Evolutionary conservation across 139 green algal species (phyloP), one percentile per base, ranked within the genome.

Genomic region (Gonium pectorale): DNA sequence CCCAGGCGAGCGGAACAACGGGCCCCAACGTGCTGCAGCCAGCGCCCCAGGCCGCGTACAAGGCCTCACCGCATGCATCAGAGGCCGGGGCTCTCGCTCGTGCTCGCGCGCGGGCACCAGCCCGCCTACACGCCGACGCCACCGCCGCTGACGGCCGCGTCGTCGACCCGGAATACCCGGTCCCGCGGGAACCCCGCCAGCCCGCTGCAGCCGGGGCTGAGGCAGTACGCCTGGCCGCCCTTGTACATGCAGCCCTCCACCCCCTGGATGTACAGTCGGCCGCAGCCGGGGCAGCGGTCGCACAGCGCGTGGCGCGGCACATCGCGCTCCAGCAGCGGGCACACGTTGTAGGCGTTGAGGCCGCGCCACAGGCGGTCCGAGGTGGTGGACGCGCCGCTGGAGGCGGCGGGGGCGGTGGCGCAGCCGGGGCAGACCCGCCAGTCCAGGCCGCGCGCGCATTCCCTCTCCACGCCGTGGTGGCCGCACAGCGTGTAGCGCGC

Each of bases 331-430:
- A 79, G 66, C 66, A 86, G 33, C 5, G 80, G 80, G 80, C 67
- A 86, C 67, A 44, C 63, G 80, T 86, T 86, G 80, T 86, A 86
- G 27, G 80, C 38, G 80, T 86, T 86, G 52, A 86, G 80, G 67
- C 67, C 80, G 19, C 67, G 80, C 80, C 80, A 86, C 37, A 86
- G 67, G 11, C 33, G 41, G 35, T 86, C 35, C 1, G 52, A 54
- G 35, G 40, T 9, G 3, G 26, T 3, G 24, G 19, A 64, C 19
- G 56, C 6, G 56, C 15, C 6, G 56, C 19, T 9, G 56, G 31
- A 24, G 56, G 17, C 15, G 56, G 56, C 6, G 56, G 29, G 17
- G 56, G 56, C 31, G 56, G 56, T 64, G 56, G 56, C 31, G 43
- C 67, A 79, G 46, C 13, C 38, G 27, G 69, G 59, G 67, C 80